A percentile compares a stretch with the other conserved stretches of the same genome.
Conservation (phyloP, 257 asterid genomes). For the Verbascum thapsus region DNA sequence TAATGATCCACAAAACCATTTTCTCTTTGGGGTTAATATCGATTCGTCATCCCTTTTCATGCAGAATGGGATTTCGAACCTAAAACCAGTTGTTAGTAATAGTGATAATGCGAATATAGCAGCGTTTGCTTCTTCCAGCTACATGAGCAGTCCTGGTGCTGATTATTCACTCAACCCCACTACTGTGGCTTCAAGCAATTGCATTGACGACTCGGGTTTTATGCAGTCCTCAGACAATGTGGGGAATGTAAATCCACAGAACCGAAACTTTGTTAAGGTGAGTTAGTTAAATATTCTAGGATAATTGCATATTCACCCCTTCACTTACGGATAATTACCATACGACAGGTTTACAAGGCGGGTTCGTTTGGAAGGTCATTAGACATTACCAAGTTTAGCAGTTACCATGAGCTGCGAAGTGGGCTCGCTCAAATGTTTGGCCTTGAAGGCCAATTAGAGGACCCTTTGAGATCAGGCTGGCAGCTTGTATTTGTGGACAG, state of each 20-base stretch:
- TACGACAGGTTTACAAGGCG: constrained; percentile 60
- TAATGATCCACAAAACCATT: constrained; percentile 62
- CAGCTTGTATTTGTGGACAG: constrained; percentile 99
- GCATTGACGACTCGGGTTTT: constrained; percentile 56
- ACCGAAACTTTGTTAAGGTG: constrained; percentile 72
- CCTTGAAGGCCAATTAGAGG: constrained; percentile 80
- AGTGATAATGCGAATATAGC: constrained; percentile 43
- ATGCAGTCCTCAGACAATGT: constrained; percentile 42
- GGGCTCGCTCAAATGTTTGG: constrained; percentile 81
- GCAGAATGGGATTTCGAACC: constrained; percentile 50
- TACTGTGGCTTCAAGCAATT: constrained; percentile 41
- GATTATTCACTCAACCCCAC: constrained; percentile 50
- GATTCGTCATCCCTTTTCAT: constrained; percentile 60
- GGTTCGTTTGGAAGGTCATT: constrained; percentile 82
- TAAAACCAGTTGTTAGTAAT: constrained; percentile 51
- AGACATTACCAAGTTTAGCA: constrained; percentile 73
- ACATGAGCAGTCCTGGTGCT: constrained; percentile 47
- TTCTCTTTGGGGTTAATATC: constrained; percentile 64
- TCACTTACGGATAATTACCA: no score
- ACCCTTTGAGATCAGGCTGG: constrained; percentile 99
- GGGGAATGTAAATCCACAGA: constrained; percentile 46
- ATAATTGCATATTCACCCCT: no score
- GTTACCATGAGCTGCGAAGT: constrained; percentile 75
- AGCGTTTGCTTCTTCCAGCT: constrained; percentile 55
- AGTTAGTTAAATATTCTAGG: no score